Evolutionary conservation across 1,284 basidiomycete species (phyloP), one percentile per base, ranked within the genome.

Genomic region (Tilletia walkeri): DNA sequence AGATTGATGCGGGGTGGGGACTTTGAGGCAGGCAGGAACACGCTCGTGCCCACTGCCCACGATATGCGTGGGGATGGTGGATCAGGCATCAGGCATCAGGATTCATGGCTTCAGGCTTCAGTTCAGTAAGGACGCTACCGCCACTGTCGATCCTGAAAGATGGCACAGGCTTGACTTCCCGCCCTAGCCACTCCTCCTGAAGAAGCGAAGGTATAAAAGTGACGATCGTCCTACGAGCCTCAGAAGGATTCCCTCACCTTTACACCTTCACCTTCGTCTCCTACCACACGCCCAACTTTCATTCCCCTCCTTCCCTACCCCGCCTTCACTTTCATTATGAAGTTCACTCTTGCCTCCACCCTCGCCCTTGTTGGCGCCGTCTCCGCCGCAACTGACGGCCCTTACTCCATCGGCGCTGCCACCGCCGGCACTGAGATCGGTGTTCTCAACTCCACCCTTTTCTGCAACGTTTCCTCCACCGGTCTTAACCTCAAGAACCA

Each of bases 401-500:
- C 59, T 6, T 63, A 63, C 59, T 34, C 59, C 34, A 39, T 63
- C 59, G 59, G 59, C 36, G 59, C 59, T 34, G 59, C 59, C 36
- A 6, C 36, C 59, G 30, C 59, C 59, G 59, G 59, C 59, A 36
- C 36, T 34, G 59, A 63, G 59, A 39, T 34, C n/a, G 59, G 59
- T 63, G 34, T 63, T 14, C 59, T 63, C 34, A 63, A 63, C 34
- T 39, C 59, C 59, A 63, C 59, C 59, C 30, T 63, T 39, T 34
- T 63, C 10, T 63, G 59, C 59, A 63, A 63, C 34, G 59, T 63
- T 16, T 39, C 59, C 34, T 63, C 59, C 36, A 63, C 59, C 36
- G 59, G 59, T 39, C 59, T 63, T 36, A 63, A 63, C 59, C 59
- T 63, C 30, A 63, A 63, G 59, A 63, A 63, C 59, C 59, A 63